Evolutionary conservation across 2,329 filamentous ascomycete species (phyloP), one percentile per base, ranked within the genome.

Genomic region (Beauveria scarabaeidicola): DNA sequence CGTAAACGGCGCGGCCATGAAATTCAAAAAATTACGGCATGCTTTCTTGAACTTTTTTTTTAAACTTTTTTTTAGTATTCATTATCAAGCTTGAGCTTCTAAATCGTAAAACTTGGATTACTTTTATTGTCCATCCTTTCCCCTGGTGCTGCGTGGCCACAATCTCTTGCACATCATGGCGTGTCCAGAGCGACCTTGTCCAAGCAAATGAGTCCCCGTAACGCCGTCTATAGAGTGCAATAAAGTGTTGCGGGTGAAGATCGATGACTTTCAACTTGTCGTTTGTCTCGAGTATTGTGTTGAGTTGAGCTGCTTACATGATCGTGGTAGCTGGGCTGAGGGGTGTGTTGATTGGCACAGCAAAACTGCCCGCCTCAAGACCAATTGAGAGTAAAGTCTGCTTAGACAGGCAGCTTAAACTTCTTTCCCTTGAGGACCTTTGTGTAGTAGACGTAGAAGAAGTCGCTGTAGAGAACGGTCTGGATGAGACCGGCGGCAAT

Each of bases 371-470:
- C 29, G 5, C 17, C 32, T n/a, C 29, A 27, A 50, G 23, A 43
- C 27, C 17, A 8, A 27, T 25, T 21, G 17, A 11, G 15, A 32
- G 43, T 2, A 43, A 23, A 41, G 5, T 6, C 5, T n/a, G 25
- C 66, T 79, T 84, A 93, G 65, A 93, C 90, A 2, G 89, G 89
- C 61, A 93, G 79, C 74, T 91, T 90, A 74, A 93, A 93, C 78
- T 90, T 92, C 81, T 90, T 89, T 67, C 89, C 89, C 79, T 92
- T 90, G 76, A 92, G 78, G 52, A 93, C 88, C 86, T 97, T 97
- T 62, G 88, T 96, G 78, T 97, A 99, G 79, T 99, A 99, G 69
- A 99, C 93, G 82, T 92, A 99, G 83, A 99, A 99, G 79, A 99
- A 99, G 78, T 99, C 94, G 64, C 91, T 96, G 79, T 99, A 99